Evolutionary conservation across 805 yeast genomes (phyloP).

Genomic region (Pichia cephalocereana): DNA sequence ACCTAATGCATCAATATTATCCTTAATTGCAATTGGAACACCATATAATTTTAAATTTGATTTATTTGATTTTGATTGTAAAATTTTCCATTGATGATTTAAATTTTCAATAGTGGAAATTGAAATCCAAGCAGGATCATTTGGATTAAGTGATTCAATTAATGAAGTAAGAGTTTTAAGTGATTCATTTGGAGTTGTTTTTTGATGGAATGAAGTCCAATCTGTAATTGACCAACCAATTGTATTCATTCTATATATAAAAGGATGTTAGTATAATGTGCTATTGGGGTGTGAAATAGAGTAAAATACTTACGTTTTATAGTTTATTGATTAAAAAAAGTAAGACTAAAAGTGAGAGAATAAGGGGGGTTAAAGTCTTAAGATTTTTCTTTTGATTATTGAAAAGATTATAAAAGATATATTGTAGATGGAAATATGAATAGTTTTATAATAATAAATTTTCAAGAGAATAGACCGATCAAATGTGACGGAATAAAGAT

Average conservation of each 20-base stretch:
- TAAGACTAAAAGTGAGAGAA: not conserved
- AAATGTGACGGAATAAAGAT: too few relatives aligned
- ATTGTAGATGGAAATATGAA: too few relatives aligned
- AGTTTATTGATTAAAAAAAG: too few relatives aligned
- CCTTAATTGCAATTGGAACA: slow-evolving; percentile 92
- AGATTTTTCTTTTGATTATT: too few relatives aligned
- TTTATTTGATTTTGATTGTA: slow-evolving; percentile 55
- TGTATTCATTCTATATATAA: slow-evolving; percentile 12
- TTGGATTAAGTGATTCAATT: slow-evolving; percentile 34
- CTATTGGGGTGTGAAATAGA: not conserved
- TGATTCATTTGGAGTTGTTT: slow-evolving; percentile 54
- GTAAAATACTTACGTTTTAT: too few relatives aligned
- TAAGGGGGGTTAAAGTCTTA: not conserved
- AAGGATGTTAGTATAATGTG: not conserved
- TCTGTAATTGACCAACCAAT: slow-evolving; percentile 76
- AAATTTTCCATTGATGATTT: slow-evolving; percentile 65
- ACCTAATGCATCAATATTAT: slow-evolving; percentile 82
- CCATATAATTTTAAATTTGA: slow-evolving; percentile 66
- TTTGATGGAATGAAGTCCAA: slow-evolving; percentile 65
- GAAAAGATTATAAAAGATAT: too few relatives aligned
- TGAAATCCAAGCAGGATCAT: slow-evolving; percentile 91
- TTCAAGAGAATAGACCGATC: too few relatives aligned
- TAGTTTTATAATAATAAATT: too few relatives aligned
- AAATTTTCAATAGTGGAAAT: slow-evolving; percentile 55
- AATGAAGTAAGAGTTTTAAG: slow-evolving; percentile 37